Conservation (phyloP, 805 yeast genomes). For the Ogataea pilisensis region DNA sequence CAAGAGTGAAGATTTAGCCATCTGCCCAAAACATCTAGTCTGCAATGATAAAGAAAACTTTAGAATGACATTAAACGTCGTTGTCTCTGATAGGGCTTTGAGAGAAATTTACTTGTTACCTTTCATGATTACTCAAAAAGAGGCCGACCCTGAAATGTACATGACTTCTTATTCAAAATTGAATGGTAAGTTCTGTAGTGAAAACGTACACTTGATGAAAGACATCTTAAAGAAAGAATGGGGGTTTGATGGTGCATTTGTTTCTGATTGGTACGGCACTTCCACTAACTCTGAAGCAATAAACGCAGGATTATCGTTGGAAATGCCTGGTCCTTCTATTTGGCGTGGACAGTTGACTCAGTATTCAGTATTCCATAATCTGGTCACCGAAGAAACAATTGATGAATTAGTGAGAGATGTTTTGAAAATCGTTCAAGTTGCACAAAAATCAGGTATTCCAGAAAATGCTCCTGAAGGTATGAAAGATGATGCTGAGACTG, state of each 20-base stretch:
- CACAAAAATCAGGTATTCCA: conserved; percentile 39
- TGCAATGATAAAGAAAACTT: conserved; percentile 62
- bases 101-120: conserved; percentile 64
- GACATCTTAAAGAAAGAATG: conserved; percentile 53
- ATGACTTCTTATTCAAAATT: conserved; percentile 65
- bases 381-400: conserved; percentile 39
- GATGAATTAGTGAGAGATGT: conserved; percentile 48
- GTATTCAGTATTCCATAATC: conserved; percentile 38
- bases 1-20: conserved; percentile 47
- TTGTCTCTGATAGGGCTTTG: conserved; percentile 56
- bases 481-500: conserved; percentile 46
- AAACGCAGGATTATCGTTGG: conserved; percentile 57
- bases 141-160: conserved; percentile 48
- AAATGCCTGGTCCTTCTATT: conserved; percentile 63
- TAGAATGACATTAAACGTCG: conserved; percentile 44
- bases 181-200: conserved; percentile 57
- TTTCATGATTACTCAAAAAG: conserved; percentile 54
- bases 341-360: conserved; percentile 34
- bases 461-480: conserved; percentile 35
- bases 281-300: conserved; percentile 45
- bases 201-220: conserved; percentile 39
- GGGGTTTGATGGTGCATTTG: conserved; percentile 51
- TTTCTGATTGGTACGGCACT: conserved; percentile 67
- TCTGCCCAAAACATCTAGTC: conserved; percentile 60
- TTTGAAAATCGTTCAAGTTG: conserved; percentile 44